Conservation (phyloP, 371 early-diverging fungal genomes). For the Apophysomyces elegans region DNA sequence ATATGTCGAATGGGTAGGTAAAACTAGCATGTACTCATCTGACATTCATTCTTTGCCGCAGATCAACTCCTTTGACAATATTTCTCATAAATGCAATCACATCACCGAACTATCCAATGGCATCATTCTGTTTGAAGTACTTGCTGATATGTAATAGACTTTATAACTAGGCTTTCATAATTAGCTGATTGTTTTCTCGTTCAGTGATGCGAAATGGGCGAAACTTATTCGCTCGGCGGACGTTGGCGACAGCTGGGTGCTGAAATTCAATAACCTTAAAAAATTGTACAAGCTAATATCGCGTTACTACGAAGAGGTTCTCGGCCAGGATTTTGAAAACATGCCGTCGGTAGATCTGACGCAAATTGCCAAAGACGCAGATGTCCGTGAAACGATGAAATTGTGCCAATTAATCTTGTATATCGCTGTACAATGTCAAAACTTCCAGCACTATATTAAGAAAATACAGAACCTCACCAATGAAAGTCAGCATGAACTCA, state of each 20-base stretch:
- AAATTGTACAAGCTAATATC: constrained; percentile 82
- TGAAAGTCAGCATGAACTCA: constrained; percentile 78
- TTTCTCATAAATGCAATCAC: constrained; percentile 62
- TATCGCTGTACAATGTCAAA: constrained; percentile 82
- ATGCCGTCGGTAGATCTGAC: constrained; percentile 74
- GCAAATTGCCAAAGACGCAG: constrained; percentile 81
- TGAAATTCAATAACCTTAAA: constrained; percentile 89
- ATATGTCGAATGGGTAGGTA: constrained; percentile 47
- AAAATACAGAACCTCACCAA: constrained; percentile 78
- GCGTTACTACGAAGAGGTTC: constrained; percentile 86
- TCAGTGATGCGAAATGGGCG: constrained; percentile 90
- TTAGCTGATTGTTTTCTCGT: constrained; percentile 2
- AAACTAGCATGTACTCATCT: not conserved
- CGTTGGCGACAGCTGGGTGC: constrained; percentile 91
- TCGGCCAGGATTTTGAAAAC: constrained; percentile 53
- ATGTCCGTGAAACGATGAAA: constrained; percentile 73
- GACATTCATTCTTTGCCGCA: constrained; percentile 27
- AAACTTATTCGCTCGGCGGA: constrained; percentile 75
- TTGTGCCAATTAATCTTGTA: constrained; percentile 82
- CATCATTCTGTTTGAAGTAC: constrained; percentile 78
- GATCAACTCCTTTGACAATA: constrained; percentile 77
- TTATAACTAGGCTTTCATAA: not conserved
- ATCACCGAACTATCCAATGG: constrained; percentile 83
- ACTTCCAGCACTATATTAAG: constrained; percentile 78
- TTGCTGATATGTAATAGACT: constrained; percentile 76